Conservation (phyloP, 2,329 filamentous ascomycete genomes). For the Ceratocystis papillata region DNA sequence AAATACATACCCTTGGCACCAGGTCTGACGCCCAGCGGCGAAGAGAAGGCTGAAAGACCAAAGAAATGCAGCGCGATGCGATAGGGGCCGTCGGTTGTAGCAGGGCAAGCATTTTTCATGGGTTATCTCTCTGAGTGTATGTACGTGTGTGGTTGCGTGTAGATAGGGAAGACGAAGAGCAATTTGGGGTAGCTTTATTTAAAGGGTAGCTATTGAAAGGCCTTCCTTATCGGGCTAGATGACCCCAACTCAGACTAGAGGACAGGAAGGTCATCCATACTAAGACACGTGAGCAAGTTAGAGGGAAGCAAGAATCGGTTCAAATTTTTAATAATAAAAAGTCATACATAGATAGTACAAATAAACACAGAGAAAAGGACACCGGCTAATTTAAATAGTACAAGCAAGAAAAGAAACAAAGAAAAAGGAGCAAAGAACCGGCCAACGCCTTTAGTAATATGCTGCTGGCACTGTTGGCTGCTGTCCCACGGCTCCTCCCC, state of each 20-base stretch:
- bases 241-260: neutral
- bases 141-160: too few species aligned
- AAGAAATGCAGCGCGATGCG: neutral
- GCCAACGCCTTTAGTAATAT: conserved; percentile 39
- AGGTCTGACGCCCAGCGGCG: conserved; percentile 13
- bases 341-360: neutral
- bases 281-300: neutral
- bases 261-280: neutral
- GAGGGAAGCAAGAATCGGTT: neutral
- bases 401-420: neutral
- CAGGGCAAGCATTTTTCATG: neutral
- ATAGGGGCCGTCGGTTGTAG: neutral
- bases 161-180: neutral
- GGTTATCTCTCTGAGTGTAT: too few species aligned
- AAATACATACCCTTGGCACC: conserved; percentile 26
- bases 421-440: conserved; percentile 9
- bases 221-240: neutral
- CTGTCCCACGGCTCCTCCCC: conserved; percentile 29
- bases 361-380: neutral
- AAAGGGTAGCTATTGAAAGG: neutral
- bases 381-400: neutral
- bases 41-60: neutral
- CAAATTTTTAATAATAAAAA: neutral
- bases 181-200: neutral
- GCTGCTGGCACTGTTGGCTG: conserved; percentile 20